A percentile compares a stretch with the other conserved stretches of the same genome.
Conservation (phyloP, 1,284 basidiomycete genomes). For the Microstroma glucosiphilum region DNA sequence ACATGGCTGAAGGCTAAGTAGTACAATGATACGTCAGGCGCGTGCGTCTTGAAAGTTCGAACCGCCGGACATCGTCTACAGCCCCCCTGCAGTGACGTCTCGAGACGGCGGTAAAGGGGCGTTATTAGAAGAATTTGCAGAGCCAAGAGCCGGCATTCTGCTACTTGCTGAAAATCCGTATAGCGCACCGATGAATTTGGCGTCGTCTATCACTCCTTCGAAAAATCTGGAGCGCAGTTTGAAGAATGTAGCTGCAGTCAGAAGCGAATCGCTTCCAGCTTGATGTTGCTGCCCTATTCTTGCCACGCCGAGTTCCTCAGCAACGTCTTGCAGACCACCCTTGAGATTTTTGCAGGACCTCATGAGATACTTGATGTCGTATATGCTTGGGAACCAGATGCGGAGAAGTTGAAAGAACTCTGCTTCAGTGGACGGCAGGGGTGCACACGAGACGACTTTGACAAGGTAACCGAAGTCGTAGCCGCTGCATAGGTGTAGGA, state of each 20-base stretch:
- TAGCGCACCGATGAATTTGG: conserved; percentile 45
- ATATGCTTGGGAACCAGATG: conserved; percentile 93
- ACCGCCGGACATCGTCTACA: too few species aligned
- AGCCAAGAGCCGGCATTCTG: neutral
- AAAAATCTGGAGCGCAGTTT: conserved; percentile 89
- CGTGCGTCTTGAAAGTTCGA: too few species aligned
- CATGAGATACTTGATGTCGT: conserved; percentile 97
- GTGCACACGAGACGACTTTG: conserved; percentile 81
- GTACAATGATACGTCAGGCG: too few species aligned
- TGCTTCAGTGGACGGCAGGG: conserved; percentile 80
- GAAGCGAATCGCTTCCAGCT: conserved; percentile 87
- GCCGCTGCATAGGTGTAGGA: conserved; percentile 59
- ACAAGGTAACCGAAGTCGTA: conserved; percentile 99
- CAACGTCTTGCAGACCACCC: conserved; percentile 90
- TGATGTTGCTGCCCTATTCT: conserved; percentile 90
- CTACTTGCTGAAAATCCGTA: conserved; percentile 43
- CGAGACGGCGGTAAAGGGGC: too few species aligned
- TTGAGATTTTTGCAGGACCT: conserved; percentile 79
- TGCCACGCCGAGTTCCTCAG: conserved; percentile 81
- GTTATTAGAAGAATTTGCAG: too few species aligned
- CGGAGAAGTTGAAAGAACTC: conserved; percentile 81
- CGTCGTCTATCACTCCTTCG: conserved; percentile 68
- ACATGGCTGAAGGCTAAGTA: too few species aligned
- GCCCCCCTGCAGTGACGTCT: too few species aligned
- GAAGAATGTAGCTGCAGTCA: conserved; percentile 91